Base-by-base conservation (phyloP, 345 rosid genomes). In the Hirschfeldia incana region DNA sequence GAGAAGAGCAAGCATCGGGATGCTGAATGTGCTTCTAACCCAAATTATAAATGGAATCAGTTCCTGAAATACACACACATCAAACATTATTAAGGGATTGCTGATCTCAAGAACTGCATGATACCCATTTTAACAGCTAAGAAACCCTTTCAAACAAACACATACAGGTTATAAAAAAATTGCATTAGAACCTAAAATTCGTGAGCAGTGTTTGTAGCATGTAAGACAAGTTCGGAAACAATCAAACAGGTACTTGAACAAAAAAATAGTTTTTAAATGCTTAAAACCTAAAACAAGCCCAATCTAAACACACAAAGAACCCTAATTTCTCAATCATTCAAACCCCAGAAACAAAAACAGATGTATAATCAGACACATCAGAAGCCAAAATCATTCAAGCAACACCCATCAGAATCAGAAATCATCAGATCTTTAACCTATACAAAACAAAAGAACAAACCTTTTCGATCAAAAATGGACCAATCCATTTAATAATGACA, bases 391-490 rank as follows among this genome's bases (percentile, higher is more conserved):
- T n/a, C n/a, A n/a, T n/a, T n/a, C n/a, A n/a, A n/a, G n/a, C n/a
- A n/a, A n/a, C n/a, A n/a, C n/a, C n/a, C n/a, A n/a, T n/a, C 21
- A 21, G 21, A 21, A 21, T 21, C 21, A 21, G 21, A 21, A 21
- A 21, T 21, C 21, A 21, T 21, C 21, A 21, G 21, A 21, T 21
- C 21, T 21, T 21, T 21, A 21, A 21, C 21, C 21, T 21, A 21
- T 21, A 1, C 30, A 29, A 29, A 29, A 2, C 0, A 10, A 39
- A 42, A 42, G 4, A 65, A 66, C 81, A 13, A 30, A 92, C 97
- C 94, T 90, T 92, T 39, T 94, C 97, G 87, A 94, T 94, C 65
- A 94, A 82, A 87, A 83, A 92, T 0, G 98, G 98, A 57, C 87
- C 94, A 69, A 94, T 87, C 98, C 98, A 94, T 85, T 88, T 92